phyloP scores from a whole-genome alignment of 2,329 filamentous ascomycete species.

The Ceratocystis cacaofunesta region DNA sequence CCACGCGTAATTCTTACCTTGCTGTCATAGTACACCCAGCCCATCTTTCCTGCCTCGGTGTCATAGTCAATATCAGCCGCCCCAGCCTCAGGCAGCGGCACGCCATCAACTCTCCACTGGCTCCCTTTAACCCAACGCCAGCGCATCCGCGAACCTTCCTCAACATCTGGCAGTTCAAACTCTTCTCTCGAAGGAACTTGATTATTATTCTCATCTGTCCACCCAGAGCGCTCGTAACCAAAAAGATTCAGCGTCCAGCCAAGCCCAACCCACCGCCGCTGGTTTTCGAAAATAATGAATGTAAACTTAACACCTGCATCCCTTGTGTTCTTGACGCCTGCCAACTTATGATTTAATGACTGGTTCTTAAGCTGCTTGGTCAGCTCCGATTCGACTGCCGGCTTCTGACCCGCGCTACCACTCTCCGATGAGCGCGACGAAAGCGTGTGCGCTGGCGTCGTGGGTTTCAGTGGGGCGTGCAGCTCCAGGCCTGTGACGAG shows the following conservation, averaged over 20 bases:
- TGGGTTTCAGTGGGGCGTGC: conserved; percentile 31
- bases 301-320: conserved; percentile 85
- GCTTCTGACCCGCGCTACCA: conserved; percentile 13
- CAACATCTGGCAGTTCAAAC: conserved; percentile 47
- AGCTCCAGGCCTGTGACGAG: conserved; percentile 72
- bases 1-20: conserved; percentile 44
- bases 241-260: conserved; percentile 91
- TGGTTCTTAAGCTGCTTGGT: conserved; percentile 30
- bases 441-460: conserved; percentile 15
- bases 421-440: conserved; percentile 20
- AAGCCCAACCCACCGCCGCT: conserved; percentile 83
- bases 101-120: conserved; percentile 75
- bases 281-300: conserved; percentile 92
- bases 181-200: conserved; percentile 58
- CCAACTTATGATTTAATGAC: conserved; percentile 16
- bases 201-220: conserved; percentile 94
- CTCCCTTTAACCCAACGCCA: conserved; percentile 73
- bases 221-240: conserved; percentile 74
- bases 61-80: conserved; percentile 35
- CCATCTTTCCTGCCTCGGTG: conserved; percentile 48
- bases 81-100: conserved; percentile 35
- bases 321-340: conserved; percentile 23
- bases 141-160: conserved; percentile 40
- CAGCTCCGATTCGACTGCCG: conserved; percentile 30
- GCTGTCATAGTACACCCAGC: conserved; percentile 97